These are phyloP conservation scores for Cryphonectria nitschkei DNA, from an alignment of 2,329 filamentous ascomycete genomes.

Conservation along the genomic window DNA sequence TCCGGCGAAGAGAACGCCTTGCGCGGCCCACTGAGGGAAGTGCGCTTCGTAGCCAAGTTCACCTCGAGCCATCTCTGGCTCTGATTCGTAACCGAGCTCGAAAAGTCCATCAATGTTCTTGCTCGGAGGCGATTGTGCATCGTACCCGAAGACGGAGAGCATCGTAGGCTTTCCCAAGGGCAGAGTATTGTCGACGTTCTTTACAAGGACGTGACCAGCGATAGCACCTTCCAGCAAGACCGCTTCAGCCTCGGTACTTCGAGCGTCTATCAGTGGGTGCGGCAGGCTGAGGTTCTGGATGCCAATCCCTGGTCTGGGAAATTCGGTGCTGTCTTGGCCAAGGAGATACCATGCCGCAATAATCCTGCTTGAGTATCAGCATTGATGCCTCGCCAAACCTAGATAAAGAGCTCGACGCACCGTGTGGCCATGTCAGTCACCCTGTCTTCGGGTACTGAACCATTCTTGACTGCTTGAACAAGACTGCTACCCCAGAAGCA, in stretches of 20 bases:
- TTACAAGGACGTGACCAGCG: slow-evolving; percentile 74
- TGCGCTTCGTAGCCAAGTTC: slow-evolving; percentile 47
- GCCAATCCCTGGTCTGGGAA: slow-evolving; percentile 50
- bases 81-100: slow-evolving; percentile 51
- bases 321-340: slow-evolving; percentile 50
- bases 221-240: slow-evolving; percentile 57
- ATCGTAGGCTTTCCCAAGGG: slow-evolving; percentile 64
- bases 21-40: slow-evolving; percentile 53
- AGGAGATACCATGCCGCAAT: slow-evolving; percentile 63
- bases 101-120: slow-evolving; percentile 52
- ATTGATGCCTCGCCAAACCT: slow-evolving; percentile 32
- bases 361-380: slow-evolving; percentile 53
- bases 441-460: slow-evolving; percentile 70
- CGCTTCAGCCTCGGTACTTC: slow-evolving; percentile 48
- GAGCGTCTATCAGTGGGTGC: slow-evolving; percentile 53
- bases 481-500: slow-evolving; percentile 68
- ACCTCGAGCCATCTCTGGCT: slow-evolving; percentile 49
- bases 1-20: slow-evolving; percentile 56
- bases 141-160: slow-evolving; percentile 63
- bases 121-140: slow-evolving; percentile 59
- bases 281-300: slow-evolving; percentile 64
- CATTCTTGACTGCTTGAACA: slow-evolving; percentile 75
- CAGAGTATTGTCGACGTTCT: slow-evolving; percentile 67
- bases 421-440: slow-evolving; percentile 81
- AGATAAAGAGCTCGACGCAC: slow-evolving; percentile 50